Conservation (phyloP, 768 basidiomycete genomes). For the Kwoniella sp. region DNA sequence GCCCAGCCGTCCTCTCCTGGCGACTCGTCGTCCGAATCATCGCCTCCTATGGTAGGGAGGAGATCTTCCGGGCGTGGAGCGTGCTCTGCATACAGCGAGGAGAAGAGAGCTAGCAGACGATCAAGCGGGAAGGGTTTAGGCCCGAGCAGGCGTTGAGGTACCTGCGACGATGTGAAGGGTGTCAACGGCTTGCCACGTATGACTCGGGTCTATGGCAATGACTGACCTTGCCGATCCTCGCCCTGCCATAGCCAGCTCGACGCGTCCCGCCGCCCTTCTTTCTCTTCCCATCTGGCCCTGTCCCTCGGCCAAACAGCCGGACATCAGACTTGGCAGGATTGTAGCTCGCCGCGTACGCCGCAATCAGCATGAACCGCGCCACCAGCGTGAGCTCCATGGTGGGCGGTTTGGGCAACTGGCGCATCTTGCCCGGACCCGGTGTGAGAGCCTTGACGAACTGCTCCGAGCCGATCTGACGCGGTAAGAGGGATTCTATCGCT, state of each 20-base stretch:
- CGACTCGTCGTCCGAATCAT: constrained; percentile 57
- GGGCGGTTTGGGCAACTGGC: constrained; percentile 21
- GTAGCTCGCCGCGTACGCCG: constrained; percentile 74
- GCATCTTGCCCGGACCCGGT: background rate
- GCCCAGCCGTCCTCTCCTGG: constrained; percentile 33
- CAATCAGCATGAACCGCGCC: constrained; percentile 69
- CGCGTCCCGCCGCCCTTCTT: constrained; percentile 37
- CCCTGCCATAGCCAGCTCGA: constrained; percentile 53
- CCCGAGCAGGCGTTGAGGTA: constrained; percentile 70
- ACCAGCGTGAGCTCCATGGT: constrained; percentile 27
- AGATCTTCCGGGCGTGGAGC: constrained; percentile 58
- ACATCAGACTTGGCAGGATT: constrained; percentile 77
- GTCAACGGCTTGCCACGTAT: background rate
- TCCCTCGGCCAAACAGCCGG: constrained; percentile 72
- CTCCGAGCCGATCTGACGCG: constrained; percentile 22
- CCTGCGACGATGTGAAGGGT: constrained; percentile 1
- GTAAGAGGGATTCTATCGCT: constrained; percentile 38
- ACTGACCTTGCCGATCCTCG: constrained; percentile 42
- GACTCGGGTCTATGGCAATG: too few relatives aligned
- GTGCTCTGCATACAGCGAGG: constrained; percentile 56
- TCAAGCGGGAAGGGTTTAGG: constrained; percentile 75
- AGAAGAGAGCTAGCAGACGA: constrained; percentile 72
- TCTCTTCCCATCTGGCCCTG: constrained; percentile 57
- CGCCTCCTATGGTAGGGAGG: constrained; percentile 60
- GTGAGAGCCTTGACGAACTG: constrained; percentile 26